Evolutionary conservation across 202 grass and related monocot genomes (phyloP), one percentile per base, ranked within the genome.

Genomic region (Dendrocalamus latiflorus): DNA sequence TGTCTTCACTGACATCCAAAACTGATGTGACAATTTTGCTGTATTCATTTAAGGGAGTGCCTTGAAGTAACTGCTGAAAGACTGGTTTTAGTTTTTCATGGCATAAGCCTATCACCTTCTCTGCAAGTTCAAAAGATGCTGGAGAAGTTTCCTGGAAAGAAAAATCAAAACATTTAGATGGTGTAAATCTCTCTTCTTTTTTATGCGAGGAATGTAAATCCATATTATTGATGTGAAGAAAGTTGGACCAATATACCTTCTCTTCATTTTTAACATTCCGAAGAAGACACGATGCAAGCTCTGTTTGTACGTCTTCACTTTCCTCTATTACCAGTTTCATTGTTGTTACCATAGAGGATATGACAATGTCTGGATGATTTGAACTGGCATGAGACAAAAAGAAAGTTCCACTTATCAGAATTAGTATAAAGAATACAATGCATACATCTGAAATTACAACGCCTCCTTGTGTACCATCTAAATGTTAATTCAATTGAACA

Each of bases 271-370:
- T 94, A 51, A 90, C 88, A 68, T 89, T 91, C 64, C 91, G 56
- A 5, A 99, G 88, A 54, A 99, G 84, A 83, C 81, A 92, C 34
- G 76, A 89, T 38, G 89, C 79, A 65, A 99, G 63, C 21, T 89
- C 75, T 47, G 47, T 68, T 20, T 91, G 84, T 16, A 99, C 84
- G 48, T 99, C 93, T 64, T 99, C 97, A 68, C 91, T 96, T 65
- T 99, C 97, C 55, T 96, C 91, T 73, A 99, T 90, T 56, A 99
- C 93, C 18, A 96, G 77, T 63, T 65, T 92, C 97, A 99, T 96
- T 89, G 91, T 92, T 45, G 89, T 92, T 76, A 89, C 81, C 93
- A 99, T 99, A 75, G 78, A 96, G 70, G 78, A 66, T 84, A 91
- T 82, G 36, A 99, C 79, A 70, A 42, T 33, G 72, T 94, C 86